Evolutionary conservation across 78 protist genomes (phyloP).

Genomic region (Dictyostelium capitatum): DNA sequence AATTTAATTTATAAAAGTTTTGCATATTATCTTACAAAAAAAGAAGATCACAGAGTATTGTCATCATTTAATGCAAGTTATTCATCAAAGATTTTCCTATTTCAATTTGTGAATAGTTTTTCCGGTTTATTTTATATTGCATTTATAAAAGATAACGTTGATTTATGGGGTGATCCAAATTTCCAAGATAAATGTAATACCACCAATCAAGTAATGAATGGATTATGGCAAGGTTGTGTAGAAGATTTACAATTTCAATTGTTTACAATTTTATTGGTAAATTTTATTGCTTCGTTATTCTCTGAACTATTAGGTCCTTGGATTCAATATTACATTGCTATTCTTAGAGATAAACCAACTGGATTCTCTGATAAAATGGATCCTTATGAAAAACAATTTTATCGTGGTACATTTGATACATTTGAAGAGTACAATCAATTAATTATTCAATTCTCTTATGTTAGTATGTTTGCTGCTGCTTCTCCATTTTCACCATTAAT

Average conservation of each 20-base stretch:
- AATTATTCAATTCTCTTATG: conserved; percentile 75
- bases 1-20: conserved; percentile 20
- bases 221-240: conserved; percentile 68
- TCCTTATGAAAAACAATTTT: conserved; percentile 40
- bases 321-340: background rate
- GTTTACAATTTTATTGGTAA: conserved; percentile 37
- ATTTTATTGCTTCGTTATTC: conserved; percentile 13
- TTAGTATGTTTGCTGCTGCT: conserved; percentile 84
- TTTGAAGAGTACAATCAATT: conserved; percentile 51
- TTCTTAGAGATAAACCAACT: background rate
- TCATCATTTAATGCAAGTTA: conserved; percentile 16
- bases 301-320: conserved; percentile 31
- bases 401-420: background rate
- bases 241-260: conserved; percentile 75
- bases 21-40: conserved; percentile 6
- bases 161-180: conserved; percentile 36
- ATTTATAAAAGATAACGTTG: conserved; percentile 73
- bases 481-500: conserved; percentile 85
- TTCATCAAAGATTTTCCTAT: conserved; percentile 80
- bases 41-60: conserved; percentile 19
- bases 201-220: background rate
- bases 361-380: background rate
- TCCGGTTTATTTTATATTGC: conserved; percentile 87
- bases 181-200: conserved; percentile 20
- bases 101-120: conserved; percentile 89